These are phyloP conservation scores for Phytophthora litchii DNA, from an alignment of 352 stramenopile genomes.

Conservation along the genomic window DNA sequence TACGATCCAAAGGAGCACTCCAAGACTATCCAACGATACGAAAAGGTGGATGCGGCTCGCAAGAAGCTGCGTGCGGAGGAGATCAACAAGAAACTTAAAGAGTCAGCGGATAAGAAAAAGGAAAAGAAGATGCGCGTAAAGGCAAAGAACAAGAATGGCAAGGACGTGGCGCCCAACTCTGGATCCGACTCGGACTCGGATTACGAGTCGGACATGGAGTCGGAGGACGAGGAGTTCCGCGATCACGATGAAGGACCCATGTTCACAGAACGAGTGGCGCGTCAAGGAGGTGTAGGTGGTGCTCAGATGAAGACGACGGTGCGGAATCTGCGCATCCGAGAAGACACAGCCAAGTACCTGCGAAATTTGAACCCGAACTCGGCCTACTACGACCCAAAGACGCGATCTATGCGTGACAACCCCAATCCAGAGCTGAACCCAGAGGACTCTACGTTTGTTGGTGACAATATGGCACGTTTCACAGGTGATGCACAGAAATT, in stretches of 20 bases:
- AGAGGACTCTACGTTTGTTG: conserved; percentile 94
- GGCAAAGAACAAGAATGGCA: conserved; percentile 23
- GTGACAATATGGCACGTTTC: conserved; percentile 96
- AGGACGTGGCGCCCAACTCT: conserved; percentile 36
- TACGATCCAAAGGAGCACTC: conserved; percentile 88
- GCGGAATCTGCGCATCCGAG: conserved; percentile 98
- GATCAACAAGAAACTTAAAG: conserved; percentile 77
- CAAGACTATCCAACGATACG: conserved; percentile 79
- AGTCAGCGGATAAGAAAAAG: conserved; percentile 48
- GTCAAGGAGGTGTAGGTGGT: conserved; percentile 96
- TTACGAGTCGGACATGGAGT: conserved; percentile 87
- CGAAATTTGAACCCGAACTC: conserved; percentile 98
- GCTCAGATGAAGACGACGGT: conserved; percentile 98
- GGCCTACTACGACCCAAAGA: conserved; percentile 99
- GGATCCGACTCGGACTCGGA: conserved; percentile 91
- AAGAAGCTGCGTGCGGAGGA: conserved; percentile 83
- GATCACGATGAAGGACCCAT: conserved; percentile 92
- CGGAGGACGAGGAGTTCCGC: conserved; percentile 92
- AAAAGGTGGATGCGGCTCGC: conserved; percentile 81
- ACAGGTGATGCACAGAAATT: conserved; percentile 94
- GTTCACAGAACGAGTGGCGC: conserved; percentile 93
- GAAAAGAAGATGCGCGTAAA: conserved; percentile 35
- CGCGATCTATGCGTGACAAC: conserved; percentile 98
- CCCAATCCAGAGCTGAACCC: conserved; percentile 94
- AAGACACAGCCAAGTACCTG: conserved; percentile 99